Evolutionary conservation across 345 rosid genomes (phyloP).

Genomic region (Eucalyptus pumila): DNA sequence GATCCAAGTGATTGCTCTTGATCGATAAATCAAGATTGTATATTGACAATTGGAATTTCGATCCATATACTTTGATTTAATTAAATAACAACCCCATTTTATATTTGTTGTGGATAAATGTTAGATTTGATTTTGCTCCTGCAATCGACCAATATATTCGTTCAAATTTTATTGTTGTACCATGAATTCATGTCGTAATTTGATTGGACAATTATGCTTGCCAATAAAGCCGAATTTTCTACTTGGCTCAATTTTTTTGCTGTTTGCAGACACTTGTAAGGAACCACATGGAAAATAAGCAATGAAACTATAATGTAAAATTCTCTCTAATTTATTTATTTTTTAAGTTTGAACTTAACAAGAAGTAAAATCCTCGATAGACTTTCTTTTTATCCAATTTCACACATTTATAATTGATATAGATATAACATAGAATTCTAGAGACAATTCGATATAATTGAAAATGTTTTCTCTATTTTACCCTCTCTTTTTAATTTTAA

Average conservation of each 20-base stretch:
- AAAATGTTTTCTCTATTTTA: neutral
- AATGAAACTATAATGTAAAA: neutral
- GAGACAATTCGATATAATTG: neutral
- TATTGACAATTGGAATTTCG: neutral
- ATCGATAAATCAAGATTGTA: neutral
- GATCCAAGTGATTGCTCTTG: neutral
- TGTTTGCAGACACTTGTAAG: neutral
- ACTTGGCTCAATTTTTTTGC: neutral
- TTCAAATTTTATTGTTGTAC: neutral
- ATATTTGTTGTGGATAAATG: neutral
- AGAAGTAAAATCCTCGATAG: neutral
- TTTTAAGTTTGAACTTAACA: neutral
- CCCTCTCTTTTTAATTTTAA: neutral
- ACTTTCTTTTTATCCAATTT: neutral
- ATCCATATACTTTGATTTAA: neutral
- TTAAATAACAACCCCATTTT: neutral
- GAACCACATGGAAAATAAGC: neutral
- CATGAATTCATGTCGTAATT: neutral
- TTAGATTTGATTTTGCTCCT: neutral
- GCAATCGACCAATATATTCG: fast-evolving
- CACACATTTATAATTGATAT: neutral
- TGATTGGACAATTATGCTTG: neutral
- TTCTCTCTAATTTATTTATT: neutral
- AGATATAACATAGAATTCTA: neutral
- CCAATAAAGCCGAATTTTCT: neutral